Evolutionary conservation across 345 rosid species (phyloP).

Genomic region (Durio zibethinus): DNA sequence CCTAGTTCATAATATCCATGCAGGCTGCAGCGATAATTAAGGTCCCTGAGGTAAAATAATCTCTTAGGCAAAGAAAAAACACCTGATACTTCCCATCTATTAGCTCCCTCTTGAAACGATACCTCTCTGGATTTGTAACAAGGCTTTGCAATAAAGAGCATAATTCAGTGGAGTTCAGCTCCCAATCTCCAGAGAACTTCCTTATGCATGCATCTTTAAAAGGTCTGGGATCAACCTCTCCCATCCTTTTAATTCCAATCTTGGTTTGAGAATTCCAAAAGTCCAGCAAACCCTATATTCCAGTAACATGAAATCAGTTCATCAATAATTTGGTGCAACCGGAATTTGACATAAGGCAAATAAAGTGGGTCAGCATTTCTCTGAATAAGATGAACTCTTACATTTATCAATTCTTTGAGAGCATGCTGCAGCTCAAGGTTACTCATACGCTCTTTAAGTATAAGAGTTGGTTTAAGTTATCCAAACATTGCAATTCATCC

Average conservation of each 20-base stretch:
- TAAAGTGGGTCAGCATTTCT: not conserved
- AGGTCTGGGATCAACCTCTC: constrained; percentile 10
- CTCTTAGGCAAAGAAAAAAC: no score
- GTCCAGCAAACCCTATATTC: not conserved
- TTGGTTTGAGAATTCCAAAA: constrained; percentile 11
- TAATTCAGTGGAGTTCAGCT: not conserved
- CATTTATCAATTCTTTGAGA: constrained; percentile 15
- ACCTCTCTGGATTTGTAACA: not conserved
- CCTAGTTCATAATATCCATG: no score
- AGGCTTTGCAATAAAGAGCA: constrained; percentile 17
- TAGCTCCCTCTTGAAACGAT: no score
- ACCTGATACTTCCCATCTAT: no score
- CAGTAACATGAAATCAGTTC: not conserved
- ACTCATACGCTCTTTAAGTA: no score
- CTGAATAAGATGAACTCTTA: not conserved
- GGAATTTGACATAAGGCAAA: not conserved
- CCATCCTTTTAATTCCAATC: no score
- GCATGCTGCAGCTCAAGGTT: no score
- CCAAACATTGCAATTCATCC: no score
- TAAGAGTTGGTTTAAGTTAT: no score
- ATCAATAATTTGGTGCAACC: not conserved
- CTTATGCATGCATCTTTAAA: not conserved
- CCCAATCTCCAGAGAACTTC: constrained; percentile 6
- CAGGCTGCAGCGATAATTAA: no score
- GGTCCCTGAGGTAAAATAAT: no score